Evolutionary conservation across 768 basidiomycete genomes (phyloP), one percentile per base, ranked within the genome.

Genomic region (Termitomyces sp.): DNA sequence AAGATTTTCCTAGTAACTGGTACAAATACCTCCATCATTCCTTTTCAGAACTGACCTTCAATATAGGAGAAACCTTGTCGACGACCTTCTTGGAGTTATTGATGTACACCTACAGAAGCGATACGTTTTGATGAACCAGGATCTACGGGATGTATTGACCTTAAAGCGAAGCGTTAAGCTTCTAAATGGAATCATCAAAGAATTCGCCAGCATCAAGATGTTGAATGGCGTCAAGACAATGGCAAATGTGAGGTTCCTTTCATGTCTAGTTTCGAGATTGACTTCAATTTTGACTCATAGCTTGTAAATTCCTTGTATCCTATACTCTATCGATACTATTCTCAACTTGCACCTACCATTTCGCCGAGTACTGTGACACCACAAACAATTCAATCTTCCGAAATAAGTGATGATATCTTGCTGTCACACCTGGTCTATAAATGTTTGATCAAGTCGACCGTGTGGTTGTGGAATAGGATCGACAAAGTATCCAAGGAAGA

Each of bases 1-100:
- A 79, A 22, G 94, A 96, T 65, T 93, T 82, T 68, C 90, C 91
- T 9, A 71, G 65, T 33, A 77, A 77, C 40, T 95, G 93, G 93
- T 88, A 67, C 58, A 75, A 43, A 11, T 36, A 47, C 18, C 44
- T 44, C 14, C 14, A 20, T 40, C 26, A 24, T 18, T 10, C n/a
- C 43, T n/a, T 53, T 45, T 6, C 50, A 18, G 18, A 14, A 35
- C 46, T 50, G 62, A 38, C 14, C 36, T 45, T 59, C 28, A 54
- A 44, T 49, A 14, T 36, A 91, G 90, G 90, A 79, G 84, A 16
- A 77, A 73, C 49, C 75, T 90, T 9, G 68, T 89, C 22, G 70
- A 75, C 54, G 74, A 78, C 49, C 76, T 93, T 10, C 72, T 87
- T 62, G 69, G 68, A 33, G 67, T 77, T 36, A 80, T 95, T 57